Base-by-base conservation (phyloP, 2,329 filamentous ascomycete species). In the Aureobasidium sp. region DNA sequence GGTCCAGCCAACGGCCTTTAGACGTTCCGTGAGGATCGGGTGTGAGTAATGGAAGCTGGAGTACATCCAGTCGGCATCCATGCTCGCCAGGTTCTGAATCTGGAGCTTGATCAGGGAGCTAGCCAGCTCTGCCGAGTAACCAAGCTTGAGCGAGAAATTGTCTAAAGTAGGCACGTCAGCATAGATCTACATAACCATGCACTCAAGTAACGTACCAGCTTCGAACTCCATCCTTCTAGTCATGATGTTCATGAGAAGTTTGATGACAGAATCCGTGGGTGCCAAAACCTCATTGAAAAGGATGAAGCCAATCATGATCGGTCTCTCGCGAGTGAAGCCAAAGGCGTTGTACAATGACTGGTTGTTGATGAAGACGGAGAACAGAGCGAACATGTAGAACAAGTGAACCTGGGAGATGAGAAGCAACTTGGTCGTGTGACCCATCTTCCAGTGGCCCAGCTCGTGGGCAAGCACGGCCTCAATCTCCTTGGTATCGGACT, bases 21-120 rank as follows among this genome's bases (percentile, higher is more conserved):
- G 82, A 70, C 94, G 86, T 82, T 99, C 95, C 1, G 92, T 89
- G 67, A 99, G 81, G 68, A 97, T 97, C 0, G 94, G 94, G 77
- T 99, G 94, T 27, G 93, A 97, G 82, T 95, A 97, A 79, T 99
- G 92, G 81, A 97, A 99, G 77, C 88, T 95, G 60, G 94, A 94
- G 76, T 96, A 99, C 84, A 97, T 86, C 89, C 90, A 96, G 77
- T 99, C 95, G 32, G 94, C 94, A 71, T 99, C 94, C 93, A 99
- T 97, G 65, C 90, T 95, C 77, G 91, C 96, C 68, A 99, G 82
- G 74, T 99, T 99, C 80, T 97, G 92, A 71, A 97, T 91, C 78
- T 99, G 95, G 59, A 99, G 88, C 81, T 97, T 97, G 78, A 99
- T 92, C 66, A 99, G 84, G 26, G 91, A 94, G 66, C 85, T 82